Evolutionary conservation across 1,284 basidiomycete species (phyloP).

Genomic region (Boletus semigastroideus): DNA sequence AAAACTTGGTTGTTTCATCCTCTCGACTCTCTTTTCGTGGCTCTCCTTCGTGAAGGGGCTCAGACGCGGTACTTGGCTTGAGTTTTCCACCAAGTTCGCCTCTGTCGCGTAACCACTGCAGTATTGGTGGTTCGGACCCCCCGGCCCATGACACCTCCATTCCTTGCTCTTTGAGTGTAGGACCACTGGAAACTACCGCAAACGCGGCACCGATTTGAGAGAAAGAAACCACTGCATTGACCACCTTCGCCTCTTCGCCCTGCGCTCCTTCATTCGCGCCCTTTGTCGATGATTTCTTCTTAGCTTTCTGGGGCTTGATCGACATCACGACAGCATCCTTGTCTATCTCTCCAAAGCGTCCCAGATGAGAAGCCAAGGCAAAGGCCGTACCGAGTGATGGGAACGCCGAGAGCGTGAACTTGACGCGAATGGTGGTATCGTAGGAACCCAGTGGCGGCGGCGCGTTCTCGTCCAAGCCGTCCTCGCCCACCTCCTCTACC

Average conservation of each 20-base stretch:
- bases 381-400: constrained; percentile 53
- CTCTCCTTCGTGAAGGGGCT: not conserved
- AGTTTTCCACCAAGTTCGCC: constrained; percentile 51
- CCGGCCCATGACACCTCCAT: constrained; percentile 68
- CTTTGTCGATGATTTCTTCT: constrained; percentile 21
- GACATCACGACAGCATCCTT: constrained; percentile 62
- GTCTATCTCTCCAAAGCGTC: constrained; percentile 63
- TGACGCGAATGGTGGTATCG: constrained; percentile 73
- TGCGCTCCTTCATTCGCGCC: constrained; percentile 22
- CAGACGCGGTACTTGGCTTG: not conserved
- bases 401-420: constrained; percentile 57
- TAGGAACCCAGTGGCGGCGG: constrained; percentile 57
- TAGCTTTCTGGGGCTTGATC: constrained; percentile 47
- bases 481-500: constrained; percentile 35
- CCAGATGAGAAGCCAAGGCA: constrained; percentile 52
- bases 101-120: constrained; percentile 73
- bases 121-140: constrained; percentile 72
- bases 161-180: constrained; percentile 34
- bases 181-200: constrained; percentile 61
- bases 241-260: constrained; percentile 57
- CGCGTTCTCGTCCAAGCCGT: constrained; percentile 46
- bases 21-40: not conserved
- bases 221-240: constrained; percentile 72
- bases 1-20: constrained; percentile 21
- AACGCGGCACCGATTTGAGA: constrained; percentile 72